phyloP scores from a whole-genome alignment of 1,139 yeast genomes.

The Sugiyamaella neomexicana region DNA sequence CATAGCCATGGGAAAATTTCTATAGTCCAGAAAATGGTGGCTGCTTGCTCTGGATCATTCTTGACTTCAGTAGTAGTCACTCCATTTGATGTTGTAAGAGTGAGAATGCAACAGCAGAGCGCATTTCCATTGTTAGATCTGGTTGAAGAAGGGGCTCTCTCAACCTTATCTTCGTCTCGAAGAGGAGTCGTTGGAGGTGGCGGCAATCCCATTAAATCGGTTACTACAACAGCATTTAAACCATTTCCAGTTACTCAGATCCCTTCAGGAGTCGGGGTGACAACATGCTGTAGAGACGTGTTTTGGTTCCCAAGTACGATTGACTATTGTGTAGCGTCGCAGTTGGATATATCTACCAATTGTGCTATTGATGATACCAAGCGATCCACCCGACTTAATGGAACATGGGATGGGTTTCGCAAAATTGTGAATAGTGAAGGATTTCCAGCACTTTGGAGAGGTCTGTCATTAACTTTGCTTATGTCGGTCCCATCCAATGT shows the following conservation, averaged over 20 bases:
- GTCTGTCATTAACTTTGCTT: conserved; percentile 73
- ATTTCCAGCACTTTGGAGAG: conserved; percentile 77
- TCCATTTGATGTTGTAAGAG: conserved; percentile 91
- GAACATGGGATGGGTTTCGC: conserved; percentile 73
- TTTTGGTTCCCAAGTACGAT: conserved; percentile 44
- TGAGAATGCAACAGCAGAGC: conserved; percentile 85
- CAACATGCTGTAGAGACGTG: conserved; percentile 45
- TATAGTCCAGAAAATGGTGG: conserved; percentile 68
- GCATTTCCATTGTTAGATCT: conserved; percentile 33
- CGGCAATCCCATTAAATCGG: conserved; percentile 3
- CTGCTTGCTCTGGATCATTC: conserved; percentile 91
- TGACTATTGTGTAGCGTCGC: conserved; percentile 43
- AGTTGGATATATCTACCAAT: conserved; percentile 31
- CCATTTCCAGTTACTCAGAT: conserved; percentile 30
- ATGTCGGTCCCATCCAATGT: conserved; percentile 95
- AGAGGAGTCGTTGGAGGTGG: no score
- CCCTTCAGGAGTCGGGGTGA: conserved; percentile 38
- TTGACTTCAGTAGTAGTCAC: conserved; percentile 79
- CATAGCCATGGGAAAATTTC: conserved; percentile 40
- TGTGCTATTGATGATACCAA: conserved; percentile 42
- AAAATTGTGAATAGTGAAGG: conserved; percentile 76
- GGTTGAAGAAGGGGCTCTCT: neutral
- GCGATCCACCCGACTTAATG: conserved; percentile 41
- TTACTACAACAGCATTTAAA: conserved; percentile 25
- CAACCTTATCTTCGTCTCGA: conserved; percentile 1